These are phyloP conservation scores for Porphyrellus cyaneotinctus DNA, from an alignment of 768 basidiomycete genomes.

Conservation along the genomic window DNA sequence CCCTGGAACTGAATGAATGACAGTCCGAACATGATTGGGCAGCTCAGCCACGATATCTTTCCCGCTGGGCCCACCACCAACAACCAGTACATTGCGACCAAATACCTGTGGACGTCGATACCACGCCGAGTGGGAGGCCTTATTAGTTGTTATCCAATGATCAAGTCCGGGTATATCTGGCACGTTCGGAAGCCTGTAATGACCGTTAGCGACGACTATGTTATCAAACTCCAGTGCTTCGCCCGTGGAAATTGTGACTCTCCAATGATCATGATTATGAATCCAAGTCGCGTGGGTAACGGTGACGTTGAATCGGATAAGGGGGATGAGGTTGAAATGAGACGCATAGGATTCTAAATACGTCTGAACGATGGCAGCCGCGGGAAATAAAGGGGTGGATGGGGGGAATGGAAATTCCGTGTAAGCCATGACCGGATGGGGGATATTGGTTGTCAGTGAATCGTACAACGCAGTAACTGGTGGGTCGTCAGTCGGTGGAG, in stretches of 20 bases:
- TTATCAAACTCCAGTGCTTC: conserved; percentile 49
- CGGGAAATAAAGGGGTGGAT: conserved; percentile 66
- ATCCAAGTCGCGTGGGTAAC: conserved; percentile 49
- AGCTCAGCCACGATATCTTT: conserved; percentile 63
- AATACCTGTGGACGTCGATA: conserved; percentile 52
- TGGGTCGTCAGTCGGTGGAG: conserved; percentile 44
- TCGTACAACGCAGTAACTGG: conserved; percentile 74
- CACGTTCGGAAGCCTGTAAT: conserved; percentile 61
- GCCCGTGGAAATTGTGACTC: conserved; percentile 39
- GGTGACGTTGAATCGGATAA: conserved; percentile 59
- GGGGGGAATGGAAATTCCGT: conserved; percentile 63
- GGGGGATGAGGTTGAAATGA: conserved; percentile 54
- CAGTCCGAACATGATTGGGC: conserved; percentile 36
- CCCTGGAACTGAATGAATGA: conserved; percentile 55
- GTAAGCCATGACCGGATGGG: conserved; percentile 75
- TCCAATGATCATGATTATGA: conserved; percentile 39
- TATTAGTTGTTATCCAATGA: conserved; percentile 49
- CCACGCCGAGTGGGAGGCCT: conserved; percentile 62
- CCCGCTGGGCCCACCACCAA: conserved; percentile 63
- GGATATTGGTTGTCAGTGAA: conserved; percentile 76
- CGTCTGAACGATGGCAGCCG: conserved; percentile 53
- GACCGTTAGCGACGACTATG: conserved; percentile 75
- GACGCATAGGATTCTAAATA: conserved; percentile 68
- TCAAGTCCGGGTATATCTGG: conserved; percentile 58
- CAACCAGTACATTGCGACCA: conserved; percentile 41